Base-by-base conservation (phyloP, 1,284 basidiomycete genomes). In the Naganishia cerealis region DNA sequence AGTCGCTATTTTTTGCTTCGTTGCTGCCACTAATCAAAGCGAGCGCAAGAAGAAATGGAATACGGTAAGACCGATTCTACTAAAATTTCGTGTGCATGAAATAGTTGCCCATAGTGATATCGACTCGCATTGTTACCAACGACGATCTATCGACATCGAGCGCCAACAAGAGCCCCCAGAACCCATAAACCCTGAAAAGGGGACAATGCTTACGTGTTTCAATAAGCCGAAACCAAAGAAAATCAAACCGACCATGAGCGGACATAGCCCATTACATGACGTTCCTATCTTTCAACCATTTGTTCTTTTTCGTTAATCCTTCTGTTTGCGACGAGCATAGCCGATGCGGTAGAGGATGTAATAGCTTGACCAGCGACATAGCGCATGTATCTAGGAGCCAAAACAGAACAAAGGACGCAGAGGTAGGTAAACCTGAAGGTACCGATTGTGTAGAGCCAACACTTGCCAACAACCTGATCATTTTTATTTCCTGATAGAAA, bases 391-490 rank as follows among this genome's bases (percentile, higher is more conserved):
- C 61, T 63, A 63, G 38, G 61, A 63, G 61, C 61, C 61, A 52
- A 39, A 63, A 43, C 38, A 54, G 21, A 59, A 59, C 46, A 42
- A 59, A 24, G 50, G 61, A 63, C 61, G 39, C 61, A 63, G 61
- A 63, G 61, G 61, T 63, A 63, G 56, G 50, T 63, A 63, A 63
- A 63, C 61, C 61, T 50, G 46, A 38, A 63, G 53, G 61, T 63
- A 63, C 61, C 61, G 61, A 63, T 39, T 42, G 61, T 39, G 61
- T 24, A 39, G 61, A 63, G 61, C 61, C 61, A 54, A 63, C 61
- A 63, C 61, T 63, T 63, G 61, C 61, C 61, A 63, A 63, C 61
- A 63, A 63, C 61, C 61, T 54, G 38, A 54, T 63, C 61, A 63
- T 63, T 63, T 63, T 39, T 54, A 53, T 63, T 63, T 63, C 61